Evolutionary conservation across 2,329 filamentous ascomycete species (phyloP).

Genomic region (Shiraia bambusicola): DNA sequence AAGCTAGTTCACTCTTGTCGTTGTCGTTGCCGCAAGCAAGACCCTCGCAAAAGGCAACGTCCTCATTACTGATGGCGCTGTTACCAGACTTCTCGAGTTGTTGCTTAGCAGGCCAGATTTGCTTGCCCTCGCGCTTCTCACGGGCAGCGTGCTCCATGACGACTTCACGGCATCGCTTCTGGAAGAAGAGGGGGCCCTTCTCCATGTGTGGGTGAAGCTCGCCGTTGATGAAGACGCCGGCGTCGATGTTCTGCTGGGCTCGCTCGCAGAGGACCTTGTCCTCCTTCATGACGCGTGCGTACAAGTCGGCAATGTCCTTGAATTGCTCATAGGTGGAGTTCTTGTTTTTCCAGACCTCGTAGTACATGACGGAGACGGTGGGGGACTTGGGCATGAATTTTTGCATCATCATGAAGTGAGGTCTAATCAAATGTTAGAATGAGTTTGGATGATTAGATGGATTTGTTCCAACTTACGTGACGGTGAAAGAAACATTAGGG

Average conservation of each 20-base stretch:
- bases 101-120: slow-evolving; percentile 57
- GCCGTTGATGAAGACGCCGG: slow-evolving; percentile 63
- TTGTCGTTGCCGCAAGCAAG: slow-evolving; percentile 29
- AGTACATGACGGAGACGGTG: slow-evolving; percentile 57
- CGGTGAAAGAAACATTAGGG: slow-evolving; percentile 34
- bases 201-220: slow-evolving; percentile 64
- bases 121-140: slow-evolving; percentile 48
- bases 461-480: slow-evolving; percentile 22
- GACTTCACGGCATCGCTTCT: slow-evolving; percentile 53
- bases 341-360: slow-evolving; percentile 65
- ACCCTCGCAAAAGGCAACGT: slow-evolving; percentile 32
- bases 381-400: slow-evolving; percentile 60
- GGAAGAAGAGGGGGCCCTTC: slow-evolving; percentile 61
- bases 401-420: slow-evolving; percentile 64
- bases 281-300: slow-evolving; percentile 65
- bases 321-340: slow-evolving; percentile 62
- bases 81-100: slow-evolving; percentile 21
- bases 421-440: slow-evolving; percentile 16
- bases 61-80: slow-evolving; percentile 23
- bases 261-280: slow-evolving; percentile 64
- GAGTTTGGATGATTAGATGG: neutral
- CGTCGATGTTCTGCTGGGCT: slow-evolving; percentile 62
- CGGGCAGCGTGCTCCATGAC: slow-evolving; percentile 52
- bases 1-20: slow-evolving; percentile 31
- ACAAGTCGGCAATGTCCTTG: slow-evolving; percentile 58